Evolutionary conservation across 345 rosid genomes (phyloP).

Genomic region (Fremontodendron californicum): DNA sequence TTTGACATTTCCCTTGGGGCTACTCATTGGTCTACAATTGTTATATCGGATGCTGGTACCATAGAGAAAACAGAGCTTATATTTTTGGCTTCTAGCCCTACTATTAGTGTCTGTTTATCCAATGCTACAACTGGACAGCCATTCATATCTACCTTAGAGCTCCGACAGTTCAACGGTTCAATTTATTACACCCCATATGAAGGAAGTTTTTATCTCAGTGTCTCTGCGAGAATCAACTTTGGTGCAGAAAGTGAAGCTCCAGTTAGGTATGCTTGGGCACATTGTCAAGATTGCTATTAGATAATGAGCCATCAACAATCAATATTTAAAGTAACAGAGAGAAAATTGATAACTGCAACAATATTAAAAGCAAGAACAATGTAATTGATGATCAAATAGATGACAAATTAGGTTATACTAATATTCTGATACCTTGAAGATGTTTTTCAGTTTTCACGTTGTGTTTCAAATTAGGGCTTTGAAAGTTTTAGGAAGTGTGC

Average conservation of each 20-base stretch:
- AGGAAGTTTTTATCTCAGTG: conserved; percentile 61
- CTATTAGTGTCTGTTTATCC: conserved; percentile 77
- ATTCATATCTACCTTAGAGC: conserved; percentile 97
- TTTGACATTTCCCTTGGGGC: conserved; percentile 90
- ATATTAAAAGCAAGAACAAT: background rate
- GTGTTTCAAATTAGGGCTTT: background rate
- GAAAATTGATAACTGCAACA: background rate
- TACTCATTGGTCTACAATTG: conserved; percentile 90
- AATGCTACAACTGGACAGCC: conserved; percentile 98
- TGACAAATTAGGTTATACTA: background rate
- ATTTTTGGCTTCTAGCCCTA: conserved; percentile 72
- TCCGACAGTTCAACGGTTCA: conserved; percentile 89
- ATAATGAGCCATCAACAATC: background rate
- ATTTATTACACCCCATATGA: conserved; percentile 62
- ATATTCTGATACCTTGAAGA: background rate
- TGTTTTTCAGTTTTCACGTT: background rate
- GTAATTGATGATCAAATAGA: background rate
- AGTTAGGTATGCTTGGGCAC: conserved; percentile 51
- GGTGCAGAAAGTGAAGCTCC: conserved; percentile 85
- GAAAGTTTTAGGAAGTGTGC: background rate
- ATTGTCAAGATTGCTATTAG: conserved; percentile 15
- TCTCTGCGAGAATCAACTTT: conserved; percentile 90
- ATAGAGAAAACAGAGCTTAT: conserved; percentile 73
- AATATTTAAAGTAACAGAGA: background rate
- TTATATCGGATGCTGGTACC: conserved; percentile 63